phyloP scores from a whole-genome alignment of 306 rosid species.

The Nissolia schottii region DNA sequence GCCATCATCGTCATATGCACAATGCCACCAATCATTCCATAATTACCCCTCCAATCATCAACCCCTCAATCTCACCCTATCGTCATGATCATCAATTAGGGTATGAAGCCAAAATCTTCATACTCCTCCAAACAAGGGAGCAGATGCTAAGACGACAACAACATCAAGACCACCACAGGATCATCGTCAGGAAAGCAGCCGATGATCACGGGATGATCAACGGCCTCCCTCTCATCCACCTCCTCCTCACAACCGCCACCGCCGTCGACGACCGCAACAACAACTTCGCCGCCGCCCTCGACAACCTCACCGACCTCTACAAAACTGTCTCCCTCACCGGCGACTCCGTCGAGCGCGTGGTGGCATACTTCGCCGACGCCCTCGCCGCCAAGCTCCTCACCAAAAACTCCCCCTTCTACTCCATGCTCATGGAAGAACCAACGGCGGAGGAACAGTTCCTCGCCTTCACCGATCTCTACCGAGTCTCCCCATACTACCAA shows the following conservation, averaged over 20 bases:
- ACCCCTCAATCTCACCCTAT: too few species aligned
- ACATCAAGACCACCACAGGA: not conserved
- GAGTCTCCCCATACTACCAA: slow-evolving; percentile 60
- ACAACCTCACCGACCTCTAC: slow-evolving; percentile 40
- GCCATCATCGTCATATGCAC: not conserved
- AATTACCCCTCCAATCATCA: slow-evolving; percentile 9
- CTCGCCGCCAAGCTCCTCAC: slow-evolving; percentile 52
- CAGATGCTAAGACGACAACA: slow-evolving; percentile 47
- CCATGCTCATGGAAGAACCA: slow-evolving; percentile 55
- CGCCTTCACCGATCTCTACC: slow-evolving; percentile 49
- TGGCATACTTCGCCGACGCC: slow-evolving; percentile 57
- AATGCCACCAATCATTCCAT: not conserved
- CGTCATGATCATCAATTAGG: too few species aligned
- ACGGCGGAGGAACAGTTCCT: slow-evolving; percentile 44
- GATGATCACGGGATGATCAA: slow-evolving; percentile 22
- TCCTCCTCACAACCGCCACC: slow-evolving; percentile 52
- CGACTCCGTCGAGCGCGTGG: slow-evolving; percentile 55
- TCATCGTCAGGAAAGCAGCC: slow-evolving; percentile 1
- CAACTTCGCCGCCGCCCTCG: slow-evolving; percentile 29
- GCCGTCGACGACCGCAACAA: slow-evolving; percentile 34
- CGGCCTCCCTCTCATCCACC: slow-evolving; percentile 53
- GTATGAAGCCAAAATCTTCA: slow-evolving; percentile 50
- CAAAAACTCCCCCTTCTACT: slow-evolving; percentile 49
- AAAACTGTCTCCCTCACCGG: slow-evolving; percentile 43
- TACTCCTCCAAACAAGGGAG: slow-evolving; percentile 58